Percentiles rank a stretch among this genome's conserved stretches.
These are phyloP conservation scores for Thraustochytrium striatum DNA, from an alignment of 352 stramenopile species.

Conservation along the genomic window DNA sequence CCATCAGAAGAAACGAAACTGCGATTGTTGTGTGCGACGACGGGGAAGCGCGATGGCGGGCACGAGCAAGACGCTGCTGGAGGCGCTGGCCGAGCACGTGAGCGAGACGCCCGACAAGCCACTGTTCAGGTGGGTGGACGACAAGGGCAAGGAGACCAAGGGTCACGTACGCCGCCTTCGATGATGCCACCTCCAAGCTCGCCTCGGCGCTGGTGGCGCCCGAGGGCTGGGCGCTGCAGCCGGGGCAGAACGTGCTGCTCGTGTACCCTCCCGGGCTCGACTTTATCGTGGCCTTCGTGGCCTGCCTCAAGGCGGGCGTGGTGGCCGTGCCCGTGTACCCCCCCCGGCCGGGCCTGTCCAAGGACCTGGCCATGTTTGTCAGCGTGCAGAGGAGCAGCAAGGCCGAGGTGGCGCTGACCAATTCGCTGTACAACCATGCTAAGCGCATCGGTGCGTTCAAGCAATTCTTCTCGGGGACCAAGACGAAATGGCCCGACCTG, in stretches of 20 bases:
- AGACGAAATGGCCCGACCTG: conserved; percentile 58
- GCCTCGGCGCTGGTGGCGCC: conserved; percentile 7
- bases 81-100: conserved; percentile 11
- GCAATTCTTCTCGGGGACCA: conserved; percentile 54
- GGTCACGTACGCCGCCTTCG: conserved; percentile 45
- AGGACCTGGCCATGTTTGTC: conserved; percentile 90
- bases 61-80: conserved; percentile 27
- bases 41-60: no score
- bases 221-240: conserved; percentile 12
- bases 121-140: conserved; percentile 31
- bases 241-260: conserved; percentile 79
- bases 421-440: conserved; percentile 49
- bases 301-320: conserved; percentile 84
- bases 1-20: no score
- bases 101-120: not conserved
- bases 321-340: conserved; percentile 89
- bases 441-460: conserved; percentile 84
- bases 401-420: conserved; percentile 85
- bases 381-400: conserved; percentile 81
- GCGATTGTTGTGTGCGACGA: no score
- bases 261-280: conserved; percentile 94
- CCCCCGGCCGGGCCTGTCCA: conserved; percentile 82
- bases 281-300: conserved; percentile 95
- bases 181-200: not conserved
- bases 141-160: not conserved